phyloP scores from a whole-genome alignment of 192 early-diverging fungal species.

The Linnemannia hyalina region DNA sequence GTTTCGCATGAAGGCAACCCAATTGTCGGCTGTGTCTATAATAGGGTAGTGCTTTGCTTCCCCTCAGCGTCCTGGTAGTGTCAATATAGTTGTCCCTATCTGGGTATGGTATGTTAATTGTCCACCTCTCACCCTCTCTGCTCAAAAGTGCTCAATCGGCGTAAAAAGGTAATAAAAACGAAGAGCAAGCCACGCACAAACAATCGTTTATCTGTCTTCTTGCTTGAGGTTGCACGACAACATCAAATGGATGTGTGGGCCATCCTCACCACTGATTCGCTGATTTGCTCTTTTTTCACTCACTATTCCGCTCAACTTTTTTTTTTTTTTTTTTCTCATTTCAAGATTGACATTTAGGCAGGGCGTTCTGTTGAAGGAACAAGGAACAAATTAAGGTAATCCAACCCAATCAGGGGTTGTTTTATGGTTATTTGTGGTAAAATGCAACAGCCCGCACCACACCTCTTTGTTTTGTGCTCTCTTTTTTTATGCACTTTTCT shows the following conservation, averaged over 20 bases:
- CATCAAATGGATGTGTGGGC: neutral
- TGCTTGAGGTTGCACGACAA: neutral
- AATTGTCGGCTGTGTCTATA: neutral
- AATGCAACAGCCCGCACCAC: no score
- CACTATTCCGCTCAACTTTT: no score
- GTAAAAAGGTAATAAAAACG: neutral
- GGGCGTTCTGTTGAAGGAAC: no score
- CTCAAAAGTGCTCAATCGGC: slow-evolving; percentile 1
- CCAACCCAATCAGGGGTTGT: no score
- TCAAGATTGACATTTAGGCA: no score
- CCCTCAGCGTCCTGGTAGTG: no score
- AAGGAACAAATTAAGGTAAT: no score
- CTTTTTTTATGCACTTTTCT: neutral
- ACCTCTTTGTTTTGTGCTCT: neutral
- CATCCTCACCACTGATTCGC: neutral
- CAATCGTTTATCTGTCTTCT: no score
- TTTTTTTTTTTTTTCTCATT: no score
- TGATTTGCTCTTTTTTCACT: neutral
- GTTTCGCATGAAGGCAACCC: neutral
- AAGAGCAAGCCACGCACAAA: no score
- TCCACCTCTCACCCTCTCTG: neutral
- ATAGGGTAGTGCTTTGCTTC: neutral
- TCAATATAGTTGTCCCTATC: neutral
- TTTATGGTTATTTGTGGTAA: no score
- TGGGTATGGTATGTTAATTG: neutral